These are phyloP conservation scores for Mycoemilia scoparia DNA, from an alignment of 192 early-diverging fungal species.

Conservation along the genomic window DNA sequence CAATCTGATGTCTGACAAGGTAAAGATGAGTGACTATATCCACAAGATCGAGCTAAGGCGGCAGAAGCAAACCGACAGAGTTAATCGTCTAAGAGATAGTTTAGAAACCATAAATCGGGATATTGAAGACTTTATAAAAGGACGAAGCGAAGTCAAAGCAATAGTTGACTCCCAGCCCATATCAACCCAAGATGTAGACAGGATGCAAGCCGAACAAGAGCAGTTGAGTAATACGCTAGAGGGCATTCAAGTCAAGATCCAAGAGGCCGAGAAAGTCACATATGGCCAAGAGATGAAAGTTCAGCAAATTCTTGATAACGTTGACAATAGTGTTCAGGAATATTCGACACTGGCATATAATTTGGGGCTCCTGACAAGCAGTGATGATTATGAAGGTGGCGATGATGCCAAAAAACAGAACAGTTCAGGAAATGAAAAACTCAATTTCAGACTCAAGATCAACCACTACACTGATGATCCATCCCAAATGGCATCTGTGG, in stretches of 20 bases:
- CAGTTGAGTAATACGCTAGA: conserved; percentile 37
- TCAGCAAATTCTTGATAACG: conserved; percentile 46
- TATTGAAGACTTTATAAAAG: conserved; percentile 20
- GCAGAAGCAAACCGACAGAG: conserved; percentile 22
- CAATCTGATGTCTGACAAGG: conserved; percentile 35
- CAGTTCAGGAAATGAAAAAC: conserved; percentile 1
- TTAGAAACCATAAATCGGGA: no score
- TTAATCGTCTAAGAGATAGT: no score
- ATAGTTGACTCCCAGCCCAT: conserved; percentile 59
- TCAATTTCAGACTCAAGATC: conserved; percentile 18
- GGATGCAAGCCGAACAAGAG: conserved; percentile 61
- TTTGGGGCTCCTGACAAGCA: conserved; percentile 11
- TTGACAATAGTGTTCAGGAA: conserved; percentile 25
- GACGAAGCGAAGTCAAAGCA: conserved; percentile 37
- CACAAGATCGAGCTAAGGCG: conserved; percentile 32
- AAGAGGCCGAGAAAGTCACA: conserved; percentile 34
- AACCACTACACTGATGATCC: conserved; percentile 20
- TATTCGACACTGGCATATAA: conserved; percentile 22
- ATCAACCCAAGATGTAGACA: conserved; percentile 58
- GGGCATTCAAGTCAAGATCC: conserved; percentile 28
- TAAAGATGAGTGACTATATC: conserved; percentile 34
- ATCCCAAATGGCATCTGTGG: conserved; percentile 19
- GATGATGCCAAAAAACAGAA: conserved; percentile 4
- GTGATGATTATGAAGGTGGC: conserved; percentile 1
- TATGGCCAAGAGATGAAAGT: conserved; percentile 52